A percentile compares a stretch with the other conserved stretches of the same genome.
Evolutionary conservation across 345 rosid genomes (phyloP).

Genomic region (Bruguiera parviflora): DNA sequence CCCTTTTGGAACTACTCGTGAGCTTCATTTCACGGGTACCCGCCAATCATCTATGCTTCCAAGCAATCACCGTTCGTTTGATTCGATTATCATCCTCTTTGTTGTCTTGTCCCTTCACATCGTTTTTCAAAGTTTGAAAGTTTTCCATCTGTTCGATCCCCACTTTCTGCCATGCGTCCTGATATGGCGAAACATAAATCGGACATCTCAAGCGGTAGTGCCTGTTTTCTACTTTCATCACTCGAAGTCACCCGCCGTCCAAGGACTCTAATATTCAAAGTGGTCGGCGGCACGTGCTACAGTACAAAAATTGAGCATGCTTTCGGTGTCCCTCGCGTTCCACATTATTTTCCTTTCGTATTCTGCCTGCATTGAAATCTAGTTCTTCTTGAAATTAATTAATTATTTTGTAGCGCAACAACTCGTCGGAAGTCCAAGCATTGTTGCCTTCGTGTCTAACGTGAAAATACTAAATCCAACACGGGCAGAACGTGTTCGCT

Average conservation of each 20-base stretch:
- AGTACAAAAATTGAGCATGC: neutral
- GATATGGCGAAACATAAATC: too few species aligned
- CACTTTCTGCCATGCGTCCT: too few species aligned
- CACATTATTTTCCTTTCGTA: neutral
- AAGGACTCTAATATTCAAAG: neutral
- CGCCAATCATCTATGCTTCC: constrained; percentile 8
- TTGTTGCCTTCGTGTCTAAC: too few species aligned
- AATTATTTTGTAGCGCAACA: too few species aligned
- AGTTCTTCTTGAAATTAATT: too few species aligned
- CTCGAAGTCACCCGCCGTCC: neutral
- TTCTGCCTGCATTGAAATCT: neutral
- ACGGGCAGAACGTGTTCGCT: too few species aligned
- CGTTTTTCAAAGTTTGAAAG: neutral
- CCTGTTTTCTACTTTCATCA: neutral
- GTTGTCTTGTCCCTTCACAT: neutral
- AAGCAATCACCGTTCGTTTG: neutral
- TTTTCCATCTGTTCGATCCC: neutral
- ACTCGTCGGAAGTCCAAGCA: too few species aligned
- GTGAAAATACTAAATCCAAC: too few species aligned
- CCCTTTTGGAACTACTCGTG: neutral
- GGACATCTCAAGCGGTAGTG: neutral
- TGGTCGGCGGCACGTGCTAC: neutral
- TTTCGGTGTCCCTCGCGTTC: neutral
- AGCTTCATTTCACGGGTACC: neutral
- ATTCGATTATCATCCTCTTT: neutral